Evolutionary conservation across 306 rosid genomes (phyloP).

Genomic region (Gastrolobium villosum): DNA sequence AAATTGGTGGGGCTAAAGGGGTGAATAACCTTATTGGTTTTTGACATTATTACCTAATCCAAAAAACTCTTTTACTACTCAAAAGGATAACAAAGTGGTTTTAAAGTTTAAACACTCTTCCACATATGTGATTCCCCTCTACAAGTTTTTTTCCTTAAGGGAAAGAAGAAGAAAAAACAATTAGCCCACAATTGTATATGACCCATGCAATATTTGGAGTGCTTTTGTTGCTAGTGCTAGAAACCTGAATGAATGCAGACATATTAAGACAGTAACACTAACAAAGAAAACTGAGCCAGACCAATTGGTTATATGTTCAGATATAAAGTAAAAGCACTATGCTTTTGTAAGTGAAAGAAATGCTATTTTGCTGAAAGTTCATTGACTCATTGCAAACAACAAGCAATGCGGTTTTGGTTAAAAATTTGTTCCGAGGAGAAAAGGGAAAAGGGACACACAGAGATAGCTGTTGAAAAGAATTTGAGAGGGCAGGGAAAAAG

Average conservation of each 20-base stretch:
- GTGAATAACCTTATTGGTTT: slow-evolving; percentile 28
- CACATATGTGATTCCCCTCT: slow-evolving; percentile 29
- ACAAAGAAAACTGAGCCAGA: slow-evolving; percentile 45
- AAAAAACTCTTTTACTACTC: background rate
- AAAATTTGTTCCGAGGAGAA: slow-evolving; percentile 45
- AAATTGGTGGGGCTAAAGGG: slow-evolving; percentile 43
- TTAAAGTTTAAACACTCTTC: background rate
- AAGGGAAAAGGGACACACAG: slow-evolving; percentile 42
- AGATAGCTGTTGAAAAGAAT: slow-evolving; percentile 26
- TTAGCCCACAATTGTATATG: slow-evolving; percentile 6
- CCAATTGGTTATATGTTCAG: slow-evolving; percentile 35
- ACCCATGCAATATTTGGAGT: slow-evolving; percentile 41
- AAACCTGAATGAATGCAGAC: slow-evolving; percentile 22
- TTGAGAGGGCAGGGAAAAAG: slow-evolving; percentile 33
- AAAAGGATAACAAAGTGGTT: slow-evolving; percentile 37
- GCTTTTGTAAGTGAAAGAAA: slow-evolving; percentile 44
- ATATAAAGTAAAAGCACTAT: slow-evolving; percentile 46
- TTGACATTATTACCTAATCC: slow-evolving; percentile 39
- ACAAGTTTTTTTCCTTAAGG: background rate
- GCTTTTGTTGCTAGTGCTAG: slow-evolving; percentile 27
- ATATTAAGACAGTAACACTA: slow-evolving; percentile 38
- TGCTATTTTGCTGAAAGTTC: slow-evolving; percentile 48
- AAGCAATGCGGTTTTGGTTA: slow-evolving; percentile 48
- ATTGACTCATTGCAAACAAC: slow-evolving; percentile 46
- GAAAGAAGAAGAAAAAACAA: slow-evolving; percentile 31